phyloP scores from a whole-genome alignment of 1,139 yeast genomes.

The Williopsis jadinii region DNA sequence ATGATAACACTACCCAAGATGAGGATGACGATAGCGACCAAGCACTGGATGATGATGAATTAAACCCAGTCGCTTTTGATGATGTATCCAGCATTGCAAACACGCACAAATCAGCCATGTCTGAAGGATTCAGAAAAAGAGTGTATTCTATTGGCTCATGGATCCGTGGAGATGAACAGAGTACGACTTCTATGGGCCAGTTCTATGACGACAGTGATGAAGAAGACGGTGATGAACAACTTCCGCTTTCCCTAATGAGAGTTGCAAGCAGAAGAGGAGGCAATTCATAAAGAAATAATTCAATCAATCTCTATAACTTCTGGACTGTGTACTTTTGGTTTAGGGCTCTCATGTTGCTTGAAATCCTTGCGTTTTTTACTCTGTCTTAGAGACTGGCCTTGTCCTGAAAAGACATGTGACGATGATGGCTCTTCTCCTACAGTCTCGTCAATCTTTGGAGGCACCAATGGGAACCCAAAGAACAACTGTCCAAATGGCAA shows the following conservation, averaged over 20 bases:
- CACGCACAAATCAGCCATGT: slow-evolving; percentile 11
- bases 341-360: slow-evolving; percentile 33
- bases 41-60: slow-evolving; percentile 6
- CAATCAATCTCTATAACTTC: slow-evolving; percentile 77
- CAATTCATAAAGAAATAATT: slow-evolving; percentile 1
- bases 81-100: slow-evolving; percentile 1
- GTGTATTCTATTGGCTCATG: slow-evolving; percentile 29
- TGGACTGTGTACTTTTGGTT: slow-evolving; percentile 52
- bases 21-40: slow-evolving; percentile 4
- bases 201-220: slow-evolving; percentile 6
- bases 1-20: background rate
- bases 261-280: slow-evolving; percentile 22
- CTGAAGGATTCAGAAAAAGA: slow-evolving; percentile 27
- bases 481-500: slow-evolving; percentile 84
- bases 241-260: slow-evolving; percentile 31
- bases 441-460: slow-evolving; percentile 20
- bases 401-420: slow-evolving; percentile 38
- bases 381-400: slow-evolving; percentile 68
- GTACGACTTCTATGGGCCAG: slow-evolving; percentile 24
- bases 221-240: slow-evolving; percentile 16
- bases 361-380: slow-evolving; percentile 67
- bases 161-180: slow-evolving; percentile 18
- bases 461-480: slow-evolving; percentile 85
- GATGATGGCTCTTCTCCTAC: slow-evolving; percentile 10
- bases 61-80: slow-evolving; percentile 14